A percentile compares a stretch with the other conserved stretches of the same genome.
Conservation (phyloP, 73 alveolate genomes). For the Paramecium tetraurelia region DNA sequence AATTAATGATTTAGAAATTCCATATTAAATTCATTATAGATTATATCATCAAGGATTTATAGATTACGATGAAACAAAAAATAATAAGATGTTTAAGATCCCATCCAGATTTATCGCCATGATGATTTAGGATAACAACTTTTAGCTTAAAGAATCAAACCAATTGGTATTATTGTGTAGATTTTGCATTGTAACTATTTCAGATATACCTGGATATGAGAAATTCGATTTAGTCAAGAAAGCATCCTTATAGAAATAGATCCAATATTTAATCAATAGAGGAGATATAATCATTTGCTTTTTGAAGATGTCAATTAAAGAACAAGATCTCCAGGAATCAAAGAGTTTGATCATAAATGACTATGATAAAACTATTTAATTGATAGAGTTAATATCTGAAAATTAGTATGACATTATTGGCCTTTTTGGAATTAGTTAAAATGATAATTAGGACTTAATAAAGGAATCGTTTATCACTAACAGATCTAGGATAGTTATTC, state of each 20-base stretch:
- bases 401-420: background rate
- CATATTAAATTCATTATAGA: constrained; percentile 16
- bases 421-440: constrained; percentile 5
- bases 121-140: constrained; percentile 26
- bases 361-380: background rate
- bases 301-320: background rate
- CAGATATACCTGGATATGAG: constrained; percentile 47
- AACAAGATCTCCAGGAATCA: background rate
- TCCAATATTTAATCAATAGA: background rate
- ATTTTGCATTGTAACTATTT: constrained; percentile 15
- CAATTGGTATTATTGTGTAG: background rate
- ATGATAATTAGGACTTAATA: background rate
- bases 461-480: background rate
- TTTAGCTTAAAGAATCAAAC: background rate
- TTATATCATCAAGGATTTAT: constrained; percentile 33
- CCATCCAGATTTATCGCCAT: constrained; percentile 40
- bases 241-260: background rate
- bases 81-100: background rate
- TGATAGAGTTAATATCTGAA: constrained; percentile 5
- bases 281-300: constrained; percentile 9
- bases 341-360: background rate
- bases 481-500: background rate
- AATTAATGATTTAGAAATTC: background rate
- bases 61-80: constrained; percentile 22
- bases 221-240: constrained; percentile 3